Evolutionary conservation across 2,329 filamentous ascomycete genomes (phyloP).

Genomic region (Aureobasidium melanogenum): DNA sequence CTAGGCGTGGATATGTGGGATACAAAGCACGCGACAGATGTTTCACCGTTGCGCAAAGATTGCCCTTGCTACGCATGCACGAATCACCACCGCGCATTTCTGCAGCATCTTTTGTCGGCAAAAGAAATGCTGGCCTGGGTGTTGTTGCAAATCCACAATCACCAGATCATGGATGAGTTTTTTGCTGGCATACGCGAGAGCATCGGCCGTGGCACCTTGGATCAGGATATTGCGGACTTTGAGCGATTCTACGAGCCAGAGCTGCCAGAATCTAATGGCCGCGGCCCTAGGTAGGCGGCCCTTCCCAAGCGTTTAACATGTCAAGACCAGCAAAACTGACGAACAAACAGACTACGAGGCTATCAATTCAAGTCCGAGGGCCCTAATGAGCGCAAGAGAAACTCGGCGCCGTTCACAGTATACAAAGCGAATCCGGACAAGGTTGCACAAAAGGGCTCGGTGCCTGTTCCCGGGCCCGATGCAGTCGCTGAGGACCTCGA

Average conservation of each 20-base stretch:
- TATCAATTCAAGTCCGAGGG: conserved; percentile 71
- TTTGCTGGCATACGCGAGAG: conserved; percentile 61
- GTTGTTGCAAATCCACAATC: conserved; percentile 86
- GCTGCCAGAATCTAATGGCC: conserved; percentile 64
- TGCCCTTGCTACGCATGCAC: conserved; percentile 81
- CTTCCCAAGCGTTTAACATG: conserved; percentile 1
- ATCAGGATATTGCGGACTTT: conserved; percentile 51
- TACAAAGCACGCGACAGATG: conserved; percentile 48
- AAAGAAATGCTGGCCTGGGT: conserved; percentile 98
- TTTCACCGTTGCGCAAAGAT: conserved; percentile 50
- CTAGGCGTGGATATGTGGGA: conserved; percentile 77
- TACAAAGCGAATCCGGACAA: conserved; percentile 36
- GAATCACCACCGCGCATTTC: conserved; percentile 74
- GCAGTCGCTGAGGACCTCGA: conserved; percentile 45
- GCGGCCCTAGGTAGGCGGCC: conserved; percentile 55
- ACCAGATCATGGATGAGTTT: conserved; percentile 62
- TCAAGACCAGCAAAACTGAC: neutral
- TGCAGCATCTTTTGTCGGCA: conserved; percentile 78
- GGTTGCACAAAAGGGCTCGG: conserved; percentile 29
- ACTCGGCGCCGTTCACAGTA: conserved; percentile 57
- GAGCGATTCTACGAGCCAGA: conserved; percentile 58
- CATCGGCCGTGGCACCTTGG: conserved; percentile 49
- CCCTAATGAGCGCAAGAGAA: conserved; percentile 53
- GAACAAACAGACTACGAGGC: conserved; percentile 50
- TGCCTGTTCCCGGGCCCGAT: conserved; percentile 38